Base-by-base conservation (phyloP, 2,329 filamentous ascomycete species). In the Sarocladium kiliense region DNA sequence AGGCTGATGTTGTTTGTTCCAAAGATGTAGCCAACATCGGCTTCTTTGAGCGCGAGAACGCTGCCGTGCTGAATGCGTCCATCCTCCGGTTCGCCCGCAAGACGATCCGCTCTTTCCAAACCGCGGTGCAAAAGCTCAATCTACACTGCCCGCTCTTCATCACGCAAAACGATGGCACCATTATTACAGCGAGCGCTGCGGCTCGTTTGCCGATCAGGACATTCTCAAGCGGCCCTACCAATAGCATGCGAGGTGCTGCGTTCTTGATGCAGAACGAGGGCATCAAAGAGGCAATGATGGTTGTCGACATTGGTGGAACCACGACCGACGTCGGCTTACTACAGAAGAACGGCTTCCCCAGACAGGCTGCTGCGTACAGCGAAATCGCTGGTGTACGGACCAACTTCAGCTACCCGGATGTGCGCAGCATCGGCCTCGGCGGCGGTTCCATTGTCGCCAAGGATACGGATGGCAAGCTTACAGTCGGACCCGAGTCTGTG, bases 191-290 rank as follows among this genome's bases (percentile, higher is more conserved):
- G 3, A 69, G 70, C 1, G 68, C 71, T 0, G 78, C 79, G 2
- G 74, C 76, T 1, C 65, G 76, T 39, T 71, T 74, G 32, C 79
- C 79, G 1, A 78, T 81, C 54, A 73, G 75, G 63, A 80, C 77
- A 2, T 82, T 81, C 61, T 73, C 77, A 3, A 78, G 74, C 39
- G 79, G 79, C 0, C 76, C 78, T 12, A 81, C 78, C 0, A 82
- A 82, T 57, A 79, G 75, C 55, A 74, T 79, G 65, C 76, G 73
- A 26, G 77, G 77, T 2, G 77, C 78, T 3, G 79, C 79, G 0
- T 80, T 81, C 55, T 68, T 84, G 1, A n/a, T n/a, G n/a, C n/a
- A n/a, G n/a, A n/a, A n/a, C n/a, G n/a, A n/a, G n/a, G n/a, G n/a
- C n/a, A n/a, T n/a, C n/a, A n/a, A n/a, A n/a, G n/a, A n/a, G n/a